Evolutionary conservation across 1,284 basidiomycete species (phyloP), one percentile per base, ranked within the genome.

Genomic region (Rhodotorula sp.): DNA sequence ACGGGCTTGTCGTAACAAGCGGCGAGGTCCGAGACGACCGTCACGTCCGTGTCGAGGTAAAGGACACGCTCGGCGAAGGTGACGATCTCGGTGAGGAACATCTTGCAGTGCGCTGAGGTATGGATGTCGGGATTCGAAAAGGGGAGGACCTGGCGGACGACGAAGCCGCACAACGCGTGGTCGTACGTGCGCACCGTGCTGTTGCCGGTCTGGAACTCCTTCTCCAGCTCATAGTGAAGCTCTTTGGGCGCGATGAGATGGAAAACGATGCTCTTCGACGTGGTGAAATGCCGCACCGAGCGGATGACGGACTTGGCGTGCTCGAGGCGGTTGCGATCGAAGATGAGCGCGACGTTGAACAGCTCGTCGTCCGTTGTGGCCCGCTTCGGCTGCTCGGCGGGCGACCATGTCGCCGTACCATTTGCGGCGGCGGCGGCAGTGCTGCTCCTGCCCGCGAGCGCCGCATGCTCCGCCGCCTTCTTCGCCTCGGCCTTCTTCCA

Each of bases 91-190:
- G 73, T 39, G 29, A 77, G 71, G 67, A 75, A 77, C 67, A 77
- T 66, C 68, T 77, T 77, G 74, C 76, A 77, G 61, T 75, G 76
- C 6, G 76, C 76, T 37, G 67, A 70, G 37, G 68, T 55, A 67
- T 77, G 76, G 37, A 77, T 77, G 53, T 67, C 70, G 32, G 71
- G 67, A 57, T 71, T 57, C 1, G 76, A 77, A 64, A 75, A 77
- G 39, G 76, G 64, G 17, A 71, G 56, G 37, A 75, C 63, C 32
- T 53, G 27, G 10, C 53, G 60, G 5, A 61, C 70, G 55, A 54
- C 44, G 27, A 53, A 57, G 48, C 29, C 36, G 66, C 76, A 77
- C 13, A 71, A 57, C 36, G 41, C 61, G 64, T 75, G 70, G 53
- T 77, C 76, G 76, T 77, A 77, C 21, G 71, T 60, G 1, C 65